Base-by-base conservation (phyloP, 805 yeast genomes). In the Pichia paraexigua region DNA sequence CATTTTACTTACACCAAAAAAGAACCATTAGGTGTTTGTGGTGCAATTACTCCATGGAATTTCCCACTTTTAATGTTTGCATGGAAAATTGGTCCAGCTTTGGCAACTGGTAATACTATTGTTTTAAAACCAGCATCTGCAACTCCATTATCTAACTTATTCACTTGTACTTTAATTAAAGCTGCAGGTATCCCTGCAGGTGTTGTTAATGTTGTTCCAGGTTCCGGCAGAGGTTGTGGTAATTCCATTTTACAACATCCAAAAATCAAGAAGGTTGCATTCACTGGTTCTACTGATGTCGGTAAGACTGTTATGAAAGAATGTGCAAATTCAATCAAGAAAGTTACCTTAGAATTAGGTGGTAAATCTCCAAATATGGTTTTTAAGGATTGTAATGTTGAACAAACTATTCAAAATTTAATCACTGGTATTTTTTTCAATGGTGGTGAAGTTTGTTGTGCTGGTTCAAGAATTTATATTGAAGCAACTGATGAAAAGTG, bases 31-130 rank as follows among this genome's bases (percentile, higher is more conserved):
- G 92, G 91, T 66, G 86, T 85, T 41, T 84, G 89, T 72, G 92
- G 91, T 58, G 89, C 83, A 68, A 84, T 85, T 57, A 85, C 85
- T 56, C 91, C 92, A 65, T 85, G 91, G 91, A 85, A 85, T 67
- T 85, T 85, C 79, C 92, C 92, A 60, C 69, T 85, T 57, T 75
- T 85, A 73, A 85, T 85, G 87, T 75, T 82, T 67, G 69, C 86
- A 43, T 85, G 92, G 92, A 85, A 85, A 66, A 72, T 85, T 53
- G 88, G 85, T 49, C 91, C 92, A 45, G 88, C 87, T 55, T 71
- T 84, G 61, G 86, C 86, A 48, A 80, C 89, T 58, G 89, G 89
- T 71, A 83, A 84, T 73, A 80, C 87, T 48, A 73, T 80, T 58
- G 81, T 85, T 49, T 70, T 85, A 64, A 85, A 85, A 69, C 82